Conservation (phyloP, 1,284 basidiomycete genomes). For the Trametes polyzona region DNA sequence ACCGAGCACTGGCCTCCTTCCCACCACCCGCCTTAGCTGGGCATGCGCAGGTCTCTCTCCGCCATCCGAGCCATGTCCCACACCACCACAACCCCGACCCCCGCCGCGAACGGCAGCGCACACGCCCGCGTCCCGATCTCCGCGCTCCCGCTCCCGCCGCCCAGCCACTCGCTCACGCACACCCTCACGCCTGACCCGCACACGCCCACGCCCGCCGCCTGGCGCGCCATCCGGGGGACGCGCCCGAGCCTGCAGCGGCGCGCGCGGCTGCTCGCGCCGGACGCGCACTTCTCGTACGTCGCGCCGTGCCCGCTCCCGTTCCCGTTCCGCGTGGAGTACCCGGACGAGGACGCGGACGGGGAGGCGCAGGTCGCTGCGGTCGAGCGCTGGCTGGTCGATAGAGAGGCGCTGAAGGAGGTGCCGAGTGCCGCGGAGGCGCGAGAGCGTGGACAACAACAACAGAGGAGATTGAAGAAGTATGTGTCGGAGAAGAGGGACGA, state of each 20-base stretch:
- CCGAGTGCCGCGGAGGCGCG: conserved; percentile 6
- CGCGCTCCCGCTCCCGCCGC: conserved; percentile 65
- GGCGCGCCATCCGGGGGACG: conserved; percentile 53
- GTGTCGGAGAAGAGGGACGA: conserved; percentile 59
- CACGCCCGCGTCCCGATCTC: conserved; percentile 49
- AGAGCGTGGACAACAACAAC: conserved; percentile 2
- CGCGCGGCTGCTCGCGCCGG: conserved; percentile 57
- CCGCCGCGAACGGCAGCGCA: background rate
- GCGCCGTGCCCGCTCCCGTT: conserved; percentile 85
- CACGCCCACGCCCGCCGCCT: conserved; percentile 54
- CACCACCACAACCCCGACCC: background rate
- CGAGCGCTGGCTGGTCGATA: conserved; percentile 69
- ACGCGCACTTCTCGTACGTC: conserved; percentile 83
- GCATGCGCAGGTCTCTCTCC: conserved; percentile 13
- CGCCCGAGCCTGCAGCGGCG: conserved; percentile 78
- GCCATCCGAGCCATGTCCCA: conserved; percentile 12
- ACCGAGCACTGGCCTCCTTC: background rate
- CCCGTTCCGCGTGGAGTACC: conserved; percentile 77
- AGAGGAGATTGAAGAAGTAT: conserved; percentile 44
- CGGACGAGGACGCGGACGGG: conserved; percentile 53
- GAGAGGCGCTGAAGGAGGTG: conserved; percentile 57
- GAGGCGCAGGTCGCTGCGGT: conserved; percentile 56
- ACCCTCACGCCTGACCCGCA: conserved; percentile 72
- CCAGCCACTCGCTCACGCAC: conserved; percentile 63
- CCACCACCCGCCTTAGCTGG: background rate